Conservation (phyloP, 768 basidiomycete species). For the Psilocybe tampanensis region DNA sequence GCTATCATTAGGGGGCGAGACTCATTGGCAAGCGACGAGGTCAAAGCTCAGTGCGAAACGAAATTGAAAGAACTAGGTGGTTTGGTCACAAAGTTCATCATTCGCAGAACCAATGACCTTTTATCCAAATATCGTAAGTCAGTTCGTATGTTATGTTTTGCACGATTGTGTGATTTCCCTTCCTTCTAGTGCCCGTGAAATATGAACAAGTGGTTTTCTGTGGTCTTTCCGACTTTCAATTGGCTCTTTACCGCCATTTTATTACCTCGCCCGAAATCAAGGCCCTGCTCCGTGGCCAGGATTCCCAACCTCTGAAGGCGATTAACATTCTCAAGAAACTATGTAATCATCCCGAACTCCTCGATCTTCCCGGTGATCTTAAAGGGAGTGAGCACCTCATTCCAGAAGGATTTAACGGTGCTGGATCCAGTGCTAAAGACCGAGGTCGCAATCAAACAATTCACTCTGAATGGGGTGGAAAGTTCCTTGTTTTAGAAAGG, state of each 20-base stretch:
- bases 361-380: constrained; percentile 84
- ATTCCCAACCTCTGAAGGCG: constrained; percentile 95
- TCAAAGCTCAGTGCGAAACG: constrained; percentile 81
- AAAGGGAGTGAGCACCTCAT: constrained; percentile 80
- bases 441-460: constrained; percentile 54
- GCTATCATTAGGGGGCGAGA: constrained; percentile 90
- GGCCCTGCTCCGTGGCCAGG: constrained; percentile 79
- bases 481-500: constrained; percentile 94
- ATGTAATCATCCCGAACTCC: constrained; percentile 92
- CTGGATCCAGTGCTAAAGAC: constrained; percentile 42
- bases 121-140: constrained; percentile 90
- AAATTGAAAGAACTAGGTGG: constrained; percentile 90
- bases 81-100: constrained; percentile 92
- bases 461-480: constrained; percentile 85
- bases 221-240: constrained; percentile 78
- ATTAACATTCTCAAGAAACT: constrained; percentile 95
- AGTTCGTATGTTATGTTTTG: not conserved
- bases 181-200: constrained; percentile 86
- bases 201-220: constrained; percentile 99
- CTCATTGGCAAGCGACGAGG: constrained; percentile 76
- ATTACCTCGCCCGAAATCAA: constrained; percentile 93
- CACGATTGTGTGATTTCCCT: not conserved
- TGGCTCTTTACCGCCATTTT: constrained; percentile 85
- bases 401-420: constrained; percentile 78
- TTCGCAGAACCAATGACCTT: constrained; percentile 90